Evolutionary conservation across 495 filamentous ascomycete genomes (phyloP), one percentile per base, ranked within the genome.

Genomic region (Hypoxylon fuscum): DNA sequence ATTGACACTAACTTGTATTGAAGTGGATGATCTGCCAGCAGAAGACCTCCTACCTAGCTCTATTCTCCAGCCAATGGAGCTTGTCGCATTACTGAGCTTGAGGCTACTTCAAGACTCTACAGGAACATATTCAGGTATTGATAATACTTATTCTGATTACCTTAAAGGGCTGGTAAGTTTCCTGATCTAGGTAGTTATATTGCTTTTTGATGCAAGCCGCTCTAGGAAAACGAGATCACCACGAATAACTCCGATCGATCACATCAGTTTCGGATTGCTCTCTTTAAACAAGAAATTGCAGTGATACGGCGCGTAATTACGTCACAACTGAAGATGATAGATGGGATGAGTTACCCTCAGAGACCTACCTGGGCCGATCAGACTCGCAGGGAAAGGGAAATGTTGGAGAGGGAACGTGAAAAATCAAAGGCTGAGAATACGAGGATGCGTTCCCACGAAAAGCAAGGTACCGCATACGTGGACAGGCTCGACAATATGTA

Each of bases 281-380:
- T 69, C 12, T 66, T 79, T 6, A 68, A 72, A 18, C 72, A 79
- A 59, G 75, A 80, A 55, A 61, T 79, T 18, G 59, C 61, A 21
- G 68, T 74, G 18, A 74, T 79, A 10, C 63, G 57, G 15, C 60
- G 62, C 14, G 75, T 68, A 14, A 40, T 75, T 56, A 37, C 56
- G 20, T 61, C 63, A 46, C 53, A 68, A 47, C 21, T 54, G 41
- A 49, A 40, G 9, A 25, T 58, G 21, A 25, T 44, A 50, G 62
- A 57, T 5, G 52, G 41, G 1, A 57, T 66, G 57, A 56, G 20
- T 8, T 12, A 41, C 6, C 46, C 46, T 27, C 40, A 41, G 21
- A 42, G 22, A n/a, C 40, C 46, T 10, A 14, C 34, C 12, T 31
- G 32, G 35, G 34, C 45, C 32, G 45, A 56, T 42, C 56, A 49